A percentile compares a stretch with the other conserved stretches of the same genome.
Conservation (phyloP, 208 protist genomes). For the Leishmania turanica region DNA sequence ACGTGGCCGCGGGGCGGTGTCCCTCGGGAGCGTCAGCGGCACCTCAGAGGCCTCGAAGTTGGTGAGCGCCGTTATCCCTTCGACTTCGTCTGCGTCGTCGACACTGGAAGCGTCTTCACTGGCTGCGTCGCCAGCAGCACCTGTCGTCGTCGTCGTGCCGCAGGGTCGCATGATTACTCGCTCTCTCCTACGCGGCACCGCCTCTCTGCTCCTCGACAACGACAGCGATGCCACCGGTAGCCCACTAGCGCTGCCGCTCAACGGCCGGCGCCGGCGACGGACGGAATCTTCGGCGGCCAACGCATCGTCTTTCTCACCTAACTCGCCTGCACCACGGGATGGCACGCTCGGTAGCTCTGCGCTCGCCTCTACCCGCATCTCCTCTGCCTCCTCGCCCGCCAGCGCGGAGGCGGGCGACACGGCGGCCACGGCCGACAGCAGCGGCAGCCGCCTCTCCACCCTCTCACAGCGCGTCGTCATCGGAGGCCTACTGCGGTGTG, state of each 20-base stretch:
- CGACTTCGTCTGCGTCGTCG: background rate
- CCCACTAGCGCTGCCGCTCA: background rate
- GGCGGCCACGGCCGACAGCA: background rate
- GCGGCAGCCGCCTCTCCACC: background rate
- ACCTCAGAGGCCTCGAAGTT: background rate
- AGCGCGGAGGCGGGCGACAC: background rate
- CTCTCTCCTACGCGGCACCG: slow-evolving; percentile 48
- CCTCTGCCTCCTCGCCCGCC: background rate
- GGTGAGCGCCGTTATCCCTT: background rate
- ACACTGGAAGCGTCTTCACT: background rate
- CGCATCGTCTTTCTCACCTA: background rate
- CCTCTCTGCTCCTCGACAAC: slow-evolving; percentile 16
- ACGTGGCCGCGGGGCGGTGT: background rate
- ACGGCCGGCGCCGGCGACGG: slow-evolving; percentile 5
- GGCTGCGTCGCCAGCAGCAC: background rate
- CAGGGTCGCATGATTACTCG: slow-evolving; percentile 71
- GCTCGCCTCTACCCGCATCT: background rate
- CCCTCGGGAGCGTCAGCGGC: background rate
- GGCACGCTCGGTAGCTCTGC: background rate
- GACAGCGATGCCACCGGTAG: background rate
- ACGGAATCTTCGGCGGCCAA: background rate
- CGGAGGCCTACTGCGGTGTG: slow-evolving; percentile 67
- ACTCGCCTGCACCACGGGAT: background rate
- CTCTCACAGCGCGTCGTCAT: slow-evolving; percentile 31
- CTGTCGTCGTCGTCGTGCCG: slow-evolving; percentile 22